Conservation (phyloP, 2,329 filamentous ascomycete species). For the Venturia asperata region DNA sequence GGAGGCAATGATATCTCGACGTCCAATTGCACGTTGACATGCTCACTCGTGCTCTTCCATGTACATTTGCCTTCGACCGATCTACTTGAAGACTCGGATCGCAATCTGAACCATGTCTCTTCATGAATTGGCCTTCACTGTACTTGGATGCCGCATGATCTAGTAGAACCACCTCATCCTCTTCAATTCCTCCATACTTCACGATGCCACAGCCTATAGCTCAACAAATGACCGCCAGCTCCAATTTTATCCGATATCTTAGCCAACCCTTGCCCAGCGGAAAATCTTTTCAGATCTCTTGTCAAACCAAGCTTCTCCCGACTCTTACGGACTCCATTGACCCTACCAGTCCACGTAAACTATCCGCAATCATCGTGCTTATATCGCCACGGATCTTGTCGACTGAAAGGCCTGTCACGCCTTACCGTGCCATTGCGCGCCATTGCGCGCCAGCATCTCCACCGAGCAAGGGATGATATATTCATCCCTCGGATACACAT, state of each 20-base stretch:
- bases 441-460: not conserved
- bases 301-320: conserved; percentile 29
- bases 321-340: conserved; percentile 27
- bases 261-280: conserved; percentile 6
- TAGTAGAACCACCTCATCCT: conserved; percentile 32
- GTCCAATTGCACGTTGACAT: conserved; percentile 33
- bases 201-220: conserved; percentile 32
- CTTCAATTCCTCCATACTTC: conserved; percentile 23
- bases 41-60: conserved; percentile 30
- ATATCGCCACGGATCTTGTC: conserved; percentile 24
- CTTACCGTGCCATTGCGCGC: not conserved
- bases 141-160: conserved; percentile 35
- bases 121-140: conserved; percentile 24
- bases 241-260: conserved; percentile 25
- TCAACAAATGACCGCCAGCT: conserved; percentile 35
- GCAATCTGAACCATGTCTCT: not conserved
- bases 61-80: not conserved
- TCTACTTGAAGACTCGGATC: not conserved
- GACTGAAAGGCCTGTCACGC: not conserved
- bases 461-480: not conserved
- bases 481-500: not conserved
- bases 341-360: conserved; percentile 31
- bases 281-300: conserved; percentile 17
- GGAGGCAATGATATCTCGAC: conserved; percentile 35
- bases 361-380: conserved; percentile 32